Conservation (phyloP, 768 basidiomycete genomes). For the Leccinum disarticulatum region DNA sequence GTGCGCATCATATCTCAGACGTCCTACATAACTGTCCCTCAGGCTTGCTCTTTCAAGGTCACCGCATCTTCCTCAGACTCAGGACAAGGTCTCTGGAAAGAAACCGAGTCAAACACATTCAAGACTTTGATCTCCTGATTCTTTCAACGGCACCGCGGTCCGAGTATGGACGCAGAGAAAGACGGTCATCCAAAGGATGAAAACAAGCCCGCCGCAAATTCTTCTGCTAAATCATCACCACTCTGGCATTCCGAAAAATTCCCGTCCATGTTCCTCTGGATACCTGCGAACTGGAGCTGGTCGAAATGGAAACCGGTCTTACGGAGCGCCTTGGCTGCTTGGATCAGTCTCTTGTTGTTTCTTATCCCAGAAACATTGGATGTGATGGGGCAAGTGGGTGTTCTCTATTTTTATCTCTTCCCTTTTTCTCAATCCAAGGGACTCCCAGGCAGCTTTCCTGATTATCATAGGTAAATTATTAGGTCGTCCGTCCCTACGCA, state of each 20-base stretch:
- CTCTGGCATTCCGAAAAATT: slow-evolving; percentile 12
- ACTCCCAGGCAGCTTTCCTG: slow-evolving; percentile 56
- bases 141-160: background rate
- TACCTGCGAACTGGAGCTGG: slow-evolving; percentile 55
- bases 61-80: slow-evolving; percentile 11
- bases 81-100: background rate
- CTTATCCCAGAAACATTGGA: slow-evolving; percentile 49
- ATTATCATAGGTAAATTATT: slow-evolving; percentile 54
- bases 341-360: slow-evolving; percentile 60
- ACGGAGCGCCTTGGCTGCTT: slow-evolving; percentile 60
- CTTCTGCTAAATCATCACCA: background rate
- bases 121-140: background rate
- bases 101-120: background rate
- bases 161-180: slow-evolving; percentile 1
- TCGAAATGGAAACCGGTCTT: slow-evolving; percentile 61
- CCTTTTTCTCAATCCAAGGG: background rate
- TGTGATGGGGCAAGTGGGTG: slow-evolving; percentile 55
- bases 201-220: background rate
- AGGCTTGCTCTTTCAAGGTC: background rate
- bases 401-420: background rate
- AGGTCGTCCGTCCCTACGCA: background rate
- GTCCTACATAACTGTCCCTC: too few species aligned
- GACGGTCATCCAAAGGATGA: background rate
- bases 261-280: slow-evolving; percentile 49
- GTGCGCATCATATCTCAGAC: background rate